Evolutionary conservation across 306 rosid genomes (phyloP), one percentile per base, ranked within the genome.

Genomic region (Vicia villosa): DNA sequence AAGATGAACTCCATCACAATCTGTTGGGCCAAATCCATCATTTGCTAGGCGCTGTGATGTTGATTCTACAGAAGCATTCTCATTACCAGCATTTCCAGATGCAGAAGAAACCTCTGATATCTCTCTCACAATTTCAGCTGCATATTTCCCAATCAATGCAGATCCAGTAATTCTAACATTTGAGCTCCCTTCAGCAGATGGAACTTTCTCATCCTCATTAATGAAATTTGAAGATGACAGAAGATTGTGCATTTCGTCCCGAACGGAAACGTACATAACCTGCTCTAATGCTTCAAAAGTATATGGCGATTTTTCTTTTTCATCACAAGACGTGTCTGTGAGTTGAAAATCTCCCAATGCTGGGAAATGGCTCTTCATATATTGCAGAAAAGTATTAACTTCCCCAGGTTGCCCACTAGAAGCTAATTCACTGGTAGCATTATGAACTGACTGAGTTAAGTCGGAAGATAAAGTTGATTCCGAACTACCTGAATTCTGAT

Each of bases 1-100:
- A 76, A 91, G 83, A 83, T 84, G 87, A 79, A 89, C 78, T 63
- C 99, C 99, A 82, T 91, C 99, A 43, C 92, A 89, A 75, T 89
- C 89, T 41, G 63, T 69, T 22, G 93, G 96, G 69, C 96, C 85
- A 83, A 95, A 87, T 78, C 92, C 95, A 79, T 83, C 81, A 56
- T 69, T 85, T 67, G 82, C 51, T 46, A 66, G 71, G 74, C 72
- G 66, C 22, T 77, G 83, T 21, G 78, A 74, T 55, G 79, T 60
- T 74, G 84, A 80, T 68, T 91, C 92, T 34, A 62, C 77, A 9
- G 83, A 71, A 77, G 59, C 81, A 74, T 62, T 73, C 76, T 84
- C 87, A 34, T 64, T 76, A 24, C 50, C 69, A 69, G 71, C 19
- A 74, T 36, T 79, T 76, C 80, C 87, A 73, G 99, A 83, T 30